Evolutionary conservation across 2,329 filamentous ascomycete genomes (phyloP).

Genomic region (Pleoardoris graminearum): DNA sequence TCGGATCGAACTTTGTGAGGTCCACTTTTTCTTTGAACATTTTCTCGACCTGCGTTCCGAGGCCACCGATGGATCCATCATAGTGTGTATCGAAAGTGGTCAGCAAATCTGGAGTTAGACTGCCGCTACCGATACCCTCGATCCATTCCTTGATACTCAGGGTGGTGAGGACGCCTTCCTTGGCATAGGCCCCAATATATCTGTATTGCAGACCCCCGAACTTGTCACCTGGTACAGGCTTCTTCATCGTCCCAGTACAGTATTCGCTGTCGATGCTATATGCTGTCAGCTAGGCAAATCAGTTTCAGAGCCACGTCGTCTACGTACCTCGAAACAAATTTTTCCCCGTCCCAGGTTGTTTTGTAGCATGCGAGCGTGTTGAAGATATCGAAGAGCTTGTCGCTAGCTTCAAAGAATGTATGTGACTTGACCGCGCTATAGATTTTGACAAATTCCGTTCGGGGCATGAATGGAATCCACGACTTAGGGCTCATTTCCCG

Average conservation of each 20-base stretch:
- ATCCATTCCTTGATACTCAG: conserved; percentile 22
- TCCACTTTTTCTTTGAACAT: conserved; percentile 9
- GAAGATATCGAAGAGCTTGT: conserved; percentile 19
- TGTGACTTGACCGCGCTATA: conserved; percentile 15
- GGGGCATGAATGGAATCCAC: conserved; percentile 21
- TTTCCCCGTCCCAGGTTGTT: neutral
- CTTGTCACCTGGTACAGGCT: conserved; percentile 12
- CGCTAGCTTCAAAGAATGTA: conserved; percentile 11
- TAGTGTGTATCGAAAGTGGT: conserved; percentile 14
- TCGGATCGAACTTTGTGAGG: no score
- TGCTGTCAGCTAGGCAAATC: conserved; percentile 12
- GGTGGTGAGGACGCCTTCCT: conserved; percentile 5
- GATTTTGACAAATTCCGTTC: conserved; percentile 23
- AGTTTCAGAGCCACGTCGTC: neutral
- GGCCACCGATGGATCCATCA: conserved; percentile 20
- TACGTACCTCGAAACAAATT: conserved; percentile 1
- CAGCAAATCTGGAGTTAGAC: conserved; percentile 6
- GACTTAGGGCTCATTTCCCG: conserved; percentile 16
- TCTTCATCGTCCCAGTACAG: conserved; percentile 14
- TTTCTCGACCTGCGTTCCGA: conserved; percentile 16
- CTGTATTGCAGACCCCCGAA: conserved; percentile 11
- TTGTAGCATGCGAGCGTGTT: conserved; percentile 25
- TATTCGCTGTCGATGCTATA: conserved; percentile 19
- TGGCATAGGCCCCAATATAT: neutral
- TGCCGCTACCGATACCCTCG: conserved; percentile 13